Evolutionary conservation across 208 protist species (phyloP).

Genomic region (Acanthamoeba sp.): DNA sequence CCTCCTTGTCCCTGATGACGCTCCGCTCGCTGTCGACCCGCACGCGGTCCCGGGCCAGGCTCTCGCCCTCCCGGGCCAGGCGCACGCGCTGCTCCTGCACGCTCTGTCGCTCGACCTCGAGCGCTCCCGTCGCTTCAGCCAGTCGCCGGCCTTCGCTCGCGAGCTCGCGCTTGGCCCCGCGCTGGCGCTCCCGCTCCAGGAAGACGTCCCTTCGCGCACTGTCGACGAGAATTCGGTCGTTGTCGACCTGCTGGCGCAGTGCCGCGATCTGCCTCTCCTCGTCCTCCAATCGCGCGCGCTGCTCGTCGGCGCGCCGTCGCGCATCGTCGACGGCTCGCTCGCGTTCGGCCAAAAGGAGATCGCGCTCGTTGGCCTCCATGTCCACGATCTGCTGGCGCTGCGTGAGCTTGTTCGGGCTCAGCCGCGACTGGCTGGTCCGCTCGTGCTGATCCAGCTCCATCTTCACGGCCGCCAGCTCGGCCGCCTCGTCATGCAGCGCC

Average conservation of each 20-base stretch:
- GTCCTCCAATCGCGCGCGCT: neutral
- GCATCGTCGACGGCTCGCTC: neutral
- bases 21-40: neutral
- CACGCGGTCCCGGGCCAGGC: neutral
- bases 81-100: neutral
- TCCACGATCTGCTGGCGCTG: neutral
- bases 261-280: neutral
- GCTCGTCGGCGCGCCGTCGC: neutral
- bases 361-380: neutral
- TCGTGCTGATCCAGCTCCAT: neutral
- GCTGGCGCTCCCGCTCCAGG: neutral
- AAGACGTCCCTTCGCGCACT: neutral
- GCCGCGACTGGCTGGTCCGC: neutral
- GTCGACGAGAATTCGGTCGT: neutral
- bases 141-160: neutral
- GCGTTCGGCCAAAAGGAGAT: neutral
- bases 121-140: neutral
- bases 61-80: neutral
- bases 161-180: neutral
- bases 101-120: neutral
- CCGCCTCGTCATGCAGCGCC: neutral
- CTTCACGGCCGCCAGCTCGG: neutral
- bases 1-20: neutral
- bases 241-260: neutral
- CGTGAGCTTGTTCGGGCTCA: neutral